Percentiles rank a stretch among this genome's conserved stretches.
Conservation (phyloP, 495 filamentous ascomycete genomes). For the Talaromyces ruber region DNA sequence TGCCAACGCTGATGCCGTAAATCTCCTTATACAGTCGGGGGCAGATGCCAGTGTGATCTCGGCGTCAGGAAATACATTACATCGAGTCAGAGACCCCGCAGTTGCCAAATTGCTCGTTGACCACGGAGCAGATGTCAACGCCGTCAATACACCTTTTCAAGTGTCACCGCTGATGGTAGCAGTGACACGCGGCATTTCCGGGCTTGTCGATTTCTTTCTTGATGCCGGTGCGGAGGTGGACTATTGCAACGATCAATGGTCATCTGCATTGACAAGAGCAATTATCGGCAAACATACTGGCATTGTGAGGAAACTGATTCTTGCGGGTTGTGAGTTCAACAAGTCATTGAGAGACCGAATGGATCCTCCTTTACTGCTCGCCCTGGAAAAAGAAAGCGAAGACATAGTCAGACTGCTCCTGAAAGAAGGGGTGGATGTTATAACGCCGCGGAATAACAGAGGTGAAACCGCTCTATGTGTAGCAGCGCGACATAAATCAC, state of each 20-base stretch:
- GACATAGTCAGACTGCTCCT: background rate
- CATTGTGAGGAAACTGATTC: background rate
- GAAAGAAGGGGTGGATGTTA: background rate
- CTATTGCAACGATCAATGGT: background rate
- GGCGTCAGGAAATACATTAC: no score
- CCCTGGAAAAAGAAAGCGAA: background rate
- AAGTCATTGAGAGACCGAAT: background rate
- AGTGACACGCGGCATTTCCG: no score
- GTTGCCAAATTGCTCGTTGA: no score
- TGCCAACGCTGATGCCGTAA: no score
- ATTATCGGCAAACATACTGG: background rate
- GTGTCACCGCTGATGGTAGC: no score
- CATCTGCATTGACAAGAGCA: background rate
- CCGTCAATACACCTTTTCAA: no score
- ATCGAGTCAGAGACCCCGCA: no score
- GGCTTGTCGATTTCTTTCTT: slow-evolving; percentile 15
- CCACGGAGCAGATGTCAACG: no score
- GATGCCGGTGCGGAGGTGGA: slow-evolving; percentile 8
- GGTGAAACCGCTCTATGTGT: background rate
- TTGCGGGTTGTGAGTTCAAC: background rate
- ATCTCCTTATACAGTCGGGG: no score
- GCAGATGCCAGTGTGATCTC: no score
- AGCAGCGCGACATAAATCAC: background rate
- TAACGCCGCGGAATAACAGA: background rate
- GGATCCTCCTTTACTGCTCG: background rate